Base-by-base conservation (phyloP, 805 yeast species). In the Candida taoyuanica region DNA sequence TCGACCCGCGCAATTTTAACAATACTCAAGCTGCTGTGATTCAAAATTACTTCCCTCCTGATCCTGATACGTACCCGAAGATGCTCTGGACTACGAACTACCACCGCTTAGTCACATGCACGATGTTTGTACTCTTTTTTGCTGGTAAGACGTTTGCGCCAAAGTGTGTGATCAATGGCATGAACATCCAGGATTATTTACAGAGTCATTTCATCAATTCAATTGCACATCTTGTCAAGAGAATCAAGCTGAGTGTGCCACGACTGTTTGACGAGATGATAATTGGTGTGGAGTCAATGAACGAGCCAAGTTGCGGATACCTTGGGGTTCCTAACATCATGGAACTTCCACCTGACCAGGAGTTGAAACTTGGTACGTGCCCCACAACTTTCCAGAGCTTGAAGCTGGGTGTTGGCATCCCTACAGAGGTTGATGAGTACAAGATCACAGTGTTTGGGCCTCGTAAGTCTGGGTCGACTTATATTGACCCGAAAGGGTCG, bases 21-120 rank as follows among this genome's bases (percentile, higher is more conserved):
- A 67, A 48, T 2, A 85, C 93, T 5, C 85, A 83, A 42, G 95
- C 96, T 1, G 91, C 96, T 0, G 59, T 85, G 24, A 56, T 87
- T 16, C 96, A 89, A 56, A 79, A 83, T 49, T 56, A 63, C 14
- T 69, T 67, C 55, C 60, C 66, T 1, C 53, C 56, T 5, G 60
- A 62, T 36, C 56, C 62, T 3, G 61, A 59, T 19, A 53, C 62
- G 2, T 84, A 74, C 56, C 87, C 88, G 6, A 83, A 85, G 51
- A 89, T 89, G 97, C 67, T 88, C 24, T 89, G 97, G 97, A 78
- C 95, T 0, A 78, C 96, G 1, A 89, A 89, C 59, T 87, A 88
- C 55, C 74, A 68, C 44, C 69, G 93, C 25, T 64, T 87, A 42
- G 95, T 87, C 2, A 68, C 83, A 25, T 73, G 76, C 44, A 78